These are phyloP conservation scores for Cornus florida DNA, from an alignment of 148 eudicot species.

Conservation along the genomic window DNA sequence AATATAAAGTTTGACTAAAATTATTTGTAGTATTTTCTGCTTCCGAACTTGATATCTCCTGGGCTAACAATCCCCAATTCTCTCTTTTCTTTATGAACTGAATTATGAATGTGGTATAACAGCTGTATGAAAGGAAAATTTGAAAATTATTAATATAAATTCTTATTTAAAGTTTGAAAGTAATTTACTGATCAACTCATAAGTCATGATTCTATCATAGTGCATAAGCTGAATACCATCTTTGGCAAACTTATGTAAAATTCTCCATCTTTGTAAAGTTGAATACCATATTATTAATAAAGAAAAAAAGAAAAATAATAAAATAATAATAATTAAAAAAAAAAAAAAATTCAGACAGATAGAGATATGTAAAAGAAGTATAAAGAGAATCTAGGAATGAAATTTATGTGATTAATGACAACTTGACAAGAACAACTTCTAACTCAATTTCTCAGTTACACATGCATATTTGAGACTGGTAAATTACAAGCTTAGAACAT, in stretches of 20 bases:
- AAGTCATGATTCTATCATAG: not conserved
- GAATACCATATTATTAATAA: not conserved
- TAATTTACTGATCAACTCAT: not conserved
- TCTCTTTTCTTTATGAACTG: constrained; percentile 1
- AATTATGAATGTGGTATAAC: not conserved
- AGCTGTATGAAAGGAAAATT: constrained; percentile 12
- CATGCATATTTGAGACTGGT: too few species aligned
- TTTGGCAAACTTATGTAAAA: not conserved
- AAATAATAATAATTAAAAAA: too few species aligned
- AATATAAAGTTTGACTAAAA: too few species aligned
- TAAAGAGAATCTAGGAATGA: too few species aligned
- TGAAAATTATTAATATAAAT: not conserved
- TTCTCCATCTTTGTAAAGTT: not conserved
- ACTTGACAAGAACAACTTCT: too few species aligned
- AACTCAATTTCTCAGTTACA: too few species aligned
- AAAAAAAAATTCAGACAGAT: too few species aligned
- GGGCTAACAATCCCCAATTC: constrained; percentile 32
- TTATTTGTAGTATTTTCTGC: constrained; percentile 26
- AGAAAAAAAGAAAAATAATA: too few species aligned
- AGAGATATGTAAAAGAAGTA: too few species aligned
- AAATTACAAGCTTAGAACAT: too few species aligned
- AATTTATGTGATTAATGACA: too few species aligned
- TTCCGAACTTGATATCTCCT: constrained; percentile 18
- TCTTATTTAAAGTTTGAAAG: not conserved
- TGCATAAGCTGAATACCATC: not conserved